Evolutionary conservation across 2,329 filamentous ascomycete species (phyloP).

Genomic region (Nothopassalora personata): DNA sequence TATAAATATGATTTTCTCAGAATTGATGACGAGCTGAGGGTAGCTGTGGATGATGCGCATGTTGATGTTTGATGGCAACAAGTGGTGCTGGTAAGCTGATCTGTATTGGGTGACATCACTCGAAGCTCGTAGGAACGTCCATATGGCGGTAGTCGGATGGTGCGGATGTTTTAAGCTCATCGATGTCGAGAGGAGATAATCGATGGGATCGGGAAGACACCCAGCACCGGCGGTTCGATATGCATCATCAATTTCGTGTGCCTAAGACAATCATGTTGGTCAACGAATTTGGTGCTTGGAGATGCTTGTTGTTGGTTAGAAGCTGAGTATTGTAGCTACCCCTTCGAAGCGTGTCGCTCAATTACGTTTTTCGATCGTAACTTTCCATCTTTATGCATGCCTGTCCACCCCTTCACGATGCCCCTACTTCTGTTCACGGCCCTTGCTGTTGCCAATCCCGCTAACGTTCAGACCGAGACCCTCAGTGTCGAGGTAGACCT

Average conservation of each 20-base stretch:
- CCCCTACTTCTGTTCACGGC: slow-evolving; percentile 2
- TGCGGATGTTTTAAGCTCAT: background rate
- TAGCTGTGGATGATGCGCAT: background rate
- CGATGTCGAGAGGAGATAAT: background rate
- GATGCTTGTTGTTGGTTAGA: background rate
- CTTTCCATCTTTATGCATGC: background rate
- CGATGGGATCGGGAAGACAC: background rate
- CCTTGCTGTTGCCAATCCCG: slow-evolving; percentile 24
- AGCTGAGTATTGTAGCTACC: background rate
- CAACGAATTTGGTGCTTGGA: background rate
- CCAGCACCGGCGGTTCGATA: background rate
- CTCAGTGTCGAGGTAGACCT: slow-evolving; percentile 85
- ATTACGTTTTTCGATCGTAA: background rate
- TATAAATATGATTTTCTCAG: background rate
- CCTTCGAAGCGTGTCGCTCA: background rate
- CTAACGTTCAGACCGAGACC: slow-evolving; percentile 84
- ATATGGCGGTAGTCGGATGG: background rate
- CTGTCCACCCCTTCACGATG: background rate
- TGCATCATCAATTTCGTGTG: background rate
- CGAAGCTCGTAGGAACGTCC: background rate
- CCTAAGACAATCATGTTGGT: background rate
- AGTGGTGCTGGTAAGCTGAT: background rate
- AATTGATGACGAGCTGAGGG: background rate
- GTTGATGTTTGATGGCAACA: background rate
- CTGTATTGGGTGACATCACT: background rate